Evolutionary conservation across 768 basidiomycete species (phyloP), one percentile per base, ranked within the genome.

Genomic region (Phylloporus rhodoxanthus): DNA sequence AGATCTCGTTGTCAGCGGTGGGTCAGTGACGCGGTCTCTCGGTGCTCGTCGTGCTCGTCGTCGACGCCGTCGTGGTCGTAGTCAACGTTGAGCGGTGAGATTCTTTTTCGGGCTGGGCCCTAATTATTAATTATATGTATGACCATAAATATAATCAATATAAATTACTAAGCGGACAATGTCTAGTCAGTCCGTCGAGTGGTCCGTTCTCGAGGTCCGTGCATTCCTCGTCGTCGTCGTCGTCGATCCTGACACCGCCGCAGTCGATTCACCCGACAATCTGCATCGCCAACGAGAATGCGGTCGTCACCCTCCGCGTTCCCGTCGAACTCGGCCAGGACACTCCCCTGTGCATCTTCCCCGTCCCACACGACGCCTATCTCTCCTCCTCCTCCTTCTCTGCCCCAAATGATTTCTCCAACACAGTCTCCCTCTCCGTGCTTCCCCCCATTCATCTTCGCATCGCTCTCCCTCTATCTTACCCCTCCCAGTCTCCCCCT

Each of bases 211-310:
- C 58, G 45, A 63, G 55, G 61, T 63, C 33, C 37, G 59, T 63
- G 26, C 45, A 23, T 4, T 11, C 46, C 25, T 26, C 19, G 17
- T 36, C 34, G 30, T 45, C 21, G 15, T 14, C 30, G 51, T 32
- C 42, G 57, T 52, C 34, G 42, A 43, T 28, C 28, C 33, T 52
- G 41, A 46, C 43, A 3, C 10, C 41, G 13, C 33, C 52, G 8
- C 54, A 89, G 87, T 81, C 87, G n/a, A 89, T 89, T 39, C 85
- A 82, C 62, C 87, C 87, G 32, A 84, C 87, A 60, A 63, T 68
- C 37, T 87, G 72, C 60, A 55, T 85, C 33, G 76, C 79, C 5
- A 75, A 69, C 43, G 60, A 66, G 26, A 62, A 70, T 41, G 46
- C 21, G 32, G 45, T 53, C 65, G 64, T 20, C 57, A 63, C 26